Conservation (phyloP, 2,329 filamentous ascomycete species). For the Dactylellina drechsleri region DNA sequence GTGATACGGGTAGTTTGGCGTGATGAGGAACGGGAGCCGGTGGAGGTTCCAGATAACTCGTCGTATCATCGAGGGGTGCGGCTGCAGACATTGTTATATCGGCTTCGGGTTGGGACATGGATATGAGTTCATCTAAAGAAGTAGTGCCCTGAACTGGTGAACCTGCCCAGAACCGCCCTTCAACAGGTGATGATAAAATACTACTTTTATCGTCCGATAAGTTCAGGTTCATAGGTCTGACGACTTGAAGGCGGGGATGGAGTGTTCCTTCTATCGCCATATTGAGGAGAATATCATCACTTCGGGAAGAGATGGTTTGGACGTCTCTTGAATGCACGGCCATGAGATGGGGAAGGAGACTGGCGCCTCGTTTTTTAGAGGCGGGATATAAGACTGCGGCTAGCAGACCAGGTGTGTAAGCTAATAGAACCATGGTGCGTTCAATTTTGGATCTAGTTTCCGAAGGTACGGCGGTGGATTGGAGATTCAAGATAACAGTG, state of each 20-base stretch:
- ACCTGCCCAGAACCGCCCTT: constrained; percentile 28
- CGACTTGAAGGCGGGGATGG: constrained; percentile 46
- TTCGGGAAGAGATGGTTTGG: background rate
- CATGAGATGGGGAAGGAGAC: constrained; percentile 57
- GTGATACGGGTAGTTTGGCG: constrained; percentile 37
- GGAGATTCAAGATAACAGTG: constrained; percentile 53
- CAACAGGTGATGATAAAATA: constrained; percentile 25
- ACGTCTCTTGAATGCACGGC: constrained; percentile 23
- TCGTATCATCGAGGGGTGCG: constrained; percentile 7
- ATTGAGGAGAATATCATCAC: constrained; percentile 17
- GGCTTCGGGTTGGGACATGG: constrained; percentile 4
- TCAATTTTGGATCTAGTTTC: constrained; percentile 57
- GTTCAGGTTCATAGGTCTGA: constrained; percentile 17
- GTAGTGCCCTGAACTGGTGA: constrained; percentile 11
- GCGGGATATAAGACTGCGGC: constrained; percentile 57
- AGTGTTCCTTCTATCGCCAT: constrained; percentile 48
- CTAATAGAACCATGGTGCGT: constrained; percentile 57
- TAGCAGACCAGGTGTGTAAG: constrained; percentile 56
- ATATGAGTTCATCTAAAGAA: constrained; percentile 32
- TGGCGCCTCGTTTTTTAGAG: constrained; percentile 37
- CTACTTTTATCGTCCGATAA: constrained; percentile 19
- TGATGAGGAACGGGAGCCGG: constrained; percentile 47
- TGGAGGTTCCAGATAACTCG: constrained; percentile 37
- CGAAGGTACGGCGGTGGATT: constrained; percentile 49
- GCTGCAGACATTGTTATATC: constrained; percentile 21